Conservation (phyloP, 495 filamentous ascomycete genomes). For the Elaphomyces granulatus region DNA sequence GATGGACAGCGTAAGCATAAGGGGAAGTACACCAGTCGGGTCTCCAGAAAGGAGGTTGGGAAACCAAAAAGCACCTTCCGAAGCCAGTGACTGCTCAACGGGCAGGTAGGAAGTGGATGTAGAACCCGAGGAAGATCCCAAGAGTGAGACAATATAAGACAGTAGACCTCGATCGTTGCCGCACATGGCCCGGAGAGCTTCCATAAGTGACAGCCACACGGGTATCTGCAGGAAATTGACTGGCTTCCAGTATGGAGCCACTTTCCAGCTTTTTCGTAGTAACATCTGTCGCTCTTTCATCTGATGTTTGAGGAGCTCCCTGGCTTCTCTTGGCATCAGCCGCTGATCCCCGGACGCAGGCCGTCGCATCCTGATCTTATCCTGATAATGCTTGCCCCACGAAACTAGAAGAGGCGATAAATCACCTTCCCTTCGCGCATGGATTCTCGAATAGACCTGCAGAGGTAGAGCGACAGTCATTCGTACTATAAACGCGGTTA, state of each 20-base stretch:
- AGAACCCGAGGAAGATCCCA: conserved; percentile 5
- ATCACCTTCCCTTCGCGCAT: conserved; percentile 25
- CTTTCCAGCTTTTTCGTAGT: conserved; percentile 30
- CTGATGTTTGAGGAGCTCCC: background rate
- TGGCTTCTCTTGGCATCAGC: conserved; percentile 3
- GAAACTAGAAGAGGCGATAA: conserved; percentile 38
- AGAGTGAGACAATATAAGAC: conserved; percentile 19
- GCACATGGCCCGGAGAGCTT: conserved; percentile 50
- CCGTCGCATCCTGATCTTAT: conserved; percentile 8
- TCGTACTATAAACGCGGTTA: conserved; percentile 50
- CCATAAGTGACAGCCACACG: conserved; percentile 53
- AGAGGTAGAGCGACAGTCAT: conserved; percentile 44
- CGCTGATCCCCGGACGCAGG: conserved; percentile 3
- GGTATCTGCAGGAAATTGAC: conserved; percentile 41
- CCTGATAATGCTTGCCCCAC: conserved; percentile 25
- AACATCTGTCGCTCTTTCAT: conserved; percentile 15
- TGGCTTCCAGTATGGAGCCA: conserved; percentile 34
- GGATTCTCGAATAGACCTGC: conserved; percentile 34
- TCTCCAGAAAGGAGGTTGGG: conserved; percentile 58
- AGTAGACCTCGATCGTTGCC: conserved; percentile 41
- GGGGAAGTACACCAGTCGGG: conserved; percentile 50
- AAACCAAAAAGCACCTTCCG: conserved; percentile 73
- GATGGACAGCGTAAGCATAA: conserved; percentile 32
- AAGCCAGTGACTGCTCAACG: conserved; percentile 42
- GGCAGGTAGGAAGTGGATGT: conserved; percentile 7